Percentiles rank a stretch among this genome's conserved stretches.
Evolutionary conservation across 495 filamentous ascomycete species (phyloP).

Genomic region (Hyaloscypha finlandica): DNA sequence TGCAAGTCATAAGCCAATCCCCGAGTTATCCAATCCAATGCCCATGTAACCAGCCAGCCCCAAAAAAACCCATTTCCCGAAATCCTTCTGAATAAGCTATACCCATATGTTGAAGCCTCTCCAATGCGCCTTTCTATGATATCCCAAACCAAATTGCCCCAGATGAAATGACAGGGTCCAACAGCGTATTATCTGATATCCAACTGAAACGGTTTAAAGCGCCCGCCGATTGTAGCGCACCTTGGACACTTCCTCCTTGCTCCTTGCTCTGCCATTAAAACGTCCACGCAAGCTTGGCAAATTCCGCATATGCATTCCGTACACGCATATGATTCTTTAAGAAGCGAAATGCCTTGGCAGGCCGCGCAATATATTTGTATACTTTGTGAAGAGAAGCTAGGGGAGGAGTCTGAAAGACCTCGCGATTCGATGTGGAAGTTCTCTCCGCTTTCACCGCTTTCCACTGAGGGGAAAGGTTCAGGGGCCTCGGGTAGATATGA

Average conservation of each 20-base stretch:
- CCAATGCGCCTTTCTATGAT: slow-evolving; percentile 28
- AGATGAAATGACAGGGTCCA: not conserved
- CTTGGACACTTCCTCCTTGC: slow-evolving; percentile 63
- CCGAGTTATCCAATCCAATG: slow-evolving; percentile 3
- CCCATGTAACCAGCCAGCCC: not conserved
- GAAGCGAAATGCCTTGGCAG: slow-evolving; percentile 69
- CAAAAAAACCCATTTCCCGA: slow-evolving; percentile 6
- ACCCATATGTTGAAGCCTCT: slow-evolving; percentile 20
- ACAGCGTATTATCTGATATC: slow-evolving; percentile 32
- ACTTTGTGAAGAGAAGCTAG: slow-evolving; percentile 54
- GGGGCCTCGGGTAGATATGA: slow-evolving; percentile 63
- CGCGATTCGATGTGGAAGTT: slow-evolving; percentile 66
- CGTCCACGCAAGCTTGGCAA: slow-evolving; percentile 81
- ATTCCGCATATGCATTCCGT: slow-evolving; percentile 93
- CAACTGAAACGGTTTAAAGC: slow-evolving; percentile 62
- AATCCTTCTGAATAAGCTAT: not conserved
- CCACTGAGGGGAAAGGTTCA: slow-evolving; percentile 84
- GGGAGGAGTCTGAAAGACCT: slow-evolving; percentile 55
- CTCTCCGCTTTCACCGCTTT: slow-evolving; percentile 59
- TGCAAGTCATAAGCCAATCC: slow-evolving; percentile 2
- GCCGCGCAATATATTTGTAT: slow-evolving; percentile 88
- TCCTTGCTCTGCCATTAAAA: slow-evolving; percentile 66
- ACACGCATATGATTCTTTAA: slow-evolving; percentile 85
- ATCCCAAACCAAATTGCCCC: not conserved
- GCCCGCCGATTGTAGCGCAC: slow-evolving; percentile 66